Conservation (phyloP, 768 basidiomycete genomes). For the Ephemerocybe angulata region DNA sequence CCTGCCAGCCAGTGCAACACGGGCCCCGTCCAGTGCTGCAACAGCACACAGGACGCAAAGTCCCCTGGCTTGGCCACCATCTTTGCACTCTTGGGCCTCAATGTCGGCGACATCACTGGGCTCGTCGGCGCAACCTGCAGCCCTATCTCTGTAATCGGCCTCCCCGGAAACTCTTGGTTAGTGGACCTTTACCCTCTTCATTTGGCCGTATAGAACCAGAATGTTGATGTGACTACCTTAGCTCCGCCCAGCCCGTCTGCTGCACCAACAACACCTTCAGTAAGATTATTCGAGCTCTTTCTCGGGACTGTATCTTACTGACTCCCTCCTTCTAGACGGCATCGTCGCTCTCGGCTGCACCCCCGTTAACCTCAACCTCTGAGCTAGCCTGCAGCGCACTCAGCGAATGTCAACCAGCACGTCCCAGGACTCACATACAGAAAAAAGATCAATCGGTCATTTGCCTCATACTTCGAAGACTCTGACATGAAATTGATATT, state of each 20-base stretch:
- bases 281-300: constrained; percentile 13
- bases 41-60: constrained; percentile 7
- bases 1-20: constrained; percentile 20
- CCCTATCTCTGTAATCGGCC: constrained; percentile 15
- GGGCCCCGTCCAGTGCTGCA: constrained; percentile 27
- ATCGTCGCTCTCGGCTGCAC: constrained; percentile 25
- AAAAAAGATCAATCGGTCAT: no score
- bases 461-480: no score
- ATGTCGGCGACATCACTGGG: constrained; percentile 8
- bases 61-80: constrained; percentile 1
- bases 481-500: no score
- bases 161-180: constrained; percentile 26
- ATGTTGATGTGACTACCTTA: not conserved
- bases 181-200: constrained; percentile 15
- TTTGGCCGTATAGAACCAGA: not conserved
- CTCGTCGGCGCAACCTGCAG: constrained; percentile 15
- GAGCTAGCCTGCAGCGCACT: no score
- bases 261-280: constrained; percentile 29
- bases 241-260: constrained; percentile 28
- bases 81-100: constrained; percentile 15
- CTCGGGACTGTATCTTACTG: not conserved
- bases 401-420: no score
- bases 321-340: constrained; percentile 16
- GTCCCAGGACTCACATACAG: no score
- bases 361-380: constrained; percentile 27